Conservation (phyloP, 2,329 filamentous ascomycete genomes). For the Verticillium zaregamsianum region DNA sequence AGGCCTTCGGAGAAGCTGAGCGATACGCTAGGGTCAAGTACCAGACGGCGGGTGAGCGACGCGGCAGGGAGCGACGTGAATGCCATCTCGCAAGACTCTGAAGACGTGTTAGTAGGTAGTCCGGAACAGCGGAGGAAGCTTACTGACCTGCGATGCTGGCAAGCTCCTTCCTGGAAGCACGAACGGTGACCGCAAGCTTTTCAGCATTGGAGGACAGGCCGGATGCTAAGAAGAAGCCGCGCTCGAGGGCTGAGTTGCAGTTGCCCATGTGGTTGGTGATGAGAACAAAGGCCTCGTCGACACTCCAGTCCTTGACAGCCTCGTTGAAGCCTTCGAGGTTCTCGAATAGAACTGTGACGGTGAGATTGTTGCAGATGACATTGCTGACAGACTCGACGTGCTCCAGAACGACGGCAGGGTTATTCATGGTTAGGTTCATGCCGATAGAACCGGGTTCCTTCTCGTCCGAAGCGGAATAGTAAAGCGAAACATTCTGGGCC, state of each 20-base stretch:
- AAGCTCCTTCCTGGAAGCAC: constrained; percentile 24
- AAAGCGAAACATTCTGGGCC: constrained; percentile 11
- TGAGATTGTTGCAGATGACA: constrained; percentile 9
- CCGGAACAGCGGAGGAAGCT: background rate
- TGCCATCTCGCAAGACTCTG: constrained; percentile 14
- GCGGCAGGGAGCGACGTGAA: constrained; percentile 21
- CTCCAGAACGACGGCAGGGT: constrained; percentile 17
- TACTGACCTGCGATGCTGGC: constrained; percentile 26
- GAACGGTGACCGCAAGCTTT: constrained; percentile 24
- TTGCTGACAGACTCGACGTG: constrained; percentile 11
- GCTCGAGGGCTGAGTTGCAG: constrained; percentile 33
- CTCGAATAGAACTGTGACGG: constrained; percentile 14
- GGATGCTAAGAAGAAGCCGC: constrained; percentile 31
- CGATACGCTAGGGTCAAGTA: constrained; percentile 18
- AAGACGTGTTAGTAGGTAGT: constrained; percentile 1
- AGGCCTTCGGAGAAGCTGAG: constrained; percentile 14
- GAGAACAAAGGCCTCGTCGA: constrained; percentile 24
- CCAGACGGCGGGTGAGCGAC: constrained; percentile 18
- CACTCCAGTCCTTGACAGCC: constrained; percentile 13
- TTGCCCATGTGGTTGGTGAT: constrained; percentile 37
- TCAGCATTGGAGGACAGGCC: constrained; percentile 21
- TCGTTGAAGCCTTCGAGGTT: constrained; percentile 11
- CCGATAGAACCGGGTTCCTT: constrained; percentile 14
- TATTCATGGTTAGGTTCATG: constrained; percentile 15
- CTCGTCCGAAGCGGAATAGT: constrained; percentile 9